phyloP scores from a whole-genome alignment of 208 protist species.

The Plasmodiophora brassicae region DNA sequence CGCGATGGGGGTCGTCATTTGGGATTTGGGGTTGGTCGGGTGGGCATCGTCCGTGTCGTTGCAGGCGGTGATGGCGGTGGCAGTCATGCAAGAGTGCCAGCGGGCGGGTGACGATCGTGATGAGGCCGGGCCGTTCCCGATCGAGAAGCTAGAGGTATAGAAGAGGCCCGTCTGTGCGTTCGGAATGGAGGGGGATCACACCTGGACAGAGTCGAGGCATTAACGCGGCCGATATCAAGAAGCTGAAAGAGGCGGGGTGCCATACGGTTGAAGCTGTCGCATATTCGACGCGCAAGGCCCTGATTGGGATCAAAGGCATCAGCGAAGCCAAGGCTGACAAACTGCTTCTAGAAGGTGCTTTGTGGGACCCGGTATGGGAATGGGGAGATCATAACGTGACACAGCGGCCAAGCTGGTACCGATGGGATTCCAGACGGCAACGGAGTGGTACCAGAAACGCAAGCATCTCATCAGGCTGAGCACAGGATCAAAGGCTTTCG shows the following conservation, averaged over 20 bases:
- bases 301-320: conserved; percentile 88
- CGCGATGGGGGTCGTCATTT: no score
- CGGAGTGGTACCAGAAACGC: conserved; percentile 47
- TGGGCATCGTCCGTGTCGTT: no score
- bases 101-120: no score
- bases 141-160: no score
- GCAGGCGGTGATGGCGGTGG: no score
- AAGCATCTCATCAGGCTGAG: conserved; percentile 69
- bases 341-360: conserved; percentile 82
- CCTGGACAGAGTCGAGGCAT: no score
- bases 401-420: conserved; percentile 68
- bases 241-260: conserved; percentile 63
- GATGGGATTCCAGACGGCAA: conserved; percentile 60
- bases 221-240: conserved; percentile 61
- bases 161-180: no score
- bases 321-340: conserved; percentile 96
- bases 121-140: no score
- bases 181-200: no score
- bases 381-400: neutral
- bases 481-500: conserved; percentile 82
- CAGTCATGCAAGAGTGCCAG: no score
- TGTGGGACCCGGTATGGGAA: neutral
- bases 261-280: conserved; percentile 59
- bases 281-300: conserved; percentile 64
- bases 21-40: no score